Evolutionary conservation across 345 rosid genomes (phyloP).

Genomic region (Raphanus raphanistrum): DNA sequence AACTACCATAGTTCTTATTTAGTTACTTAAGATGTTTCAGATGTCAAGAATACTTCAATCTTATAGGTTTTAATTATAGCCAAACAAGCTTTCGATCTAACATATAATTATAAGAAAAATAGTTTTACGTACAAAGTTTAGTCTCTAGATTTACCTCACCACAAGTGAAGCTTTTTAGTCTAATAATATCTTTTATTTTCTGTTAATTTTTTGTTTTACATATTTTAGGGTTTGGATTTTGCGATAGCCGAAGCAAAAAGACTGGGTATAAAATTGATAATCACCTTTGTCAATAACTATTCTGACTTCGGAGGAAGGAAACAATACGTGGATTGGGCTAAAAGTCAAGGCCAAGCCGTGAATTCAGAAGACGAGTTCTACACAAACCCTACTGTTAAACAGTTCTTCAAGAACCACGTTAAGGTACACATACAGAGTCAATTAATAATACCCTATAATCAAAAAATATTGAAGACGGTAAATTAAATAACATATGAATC

Average conservation of each 20-base stretch:
- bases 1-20: neutral
- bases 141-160: neutral
- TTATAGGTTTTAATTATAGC: neutral
- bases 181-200: neutral
- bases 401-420: slow-evolving; percentile 33
- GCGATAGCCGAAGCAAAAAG: slow-evolving; percentile 37
- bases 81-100: neutral
- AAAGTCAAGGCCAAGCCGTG: slow-evolving; percentile 10
- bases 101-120: neutral
- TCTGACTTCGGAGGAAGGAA: slow-evolving; percentile 29
- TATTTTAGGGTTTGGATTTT: slow-evolving; percentile 37
- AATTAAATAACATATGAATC: slow-evolving; percentile 1
- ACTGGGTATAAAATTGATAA: slow-evolving; percentile 31
- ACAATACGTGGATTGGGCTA: slow-evolving; percentile 35
- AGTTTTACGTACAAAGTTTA: neutral
- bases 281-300: slow-evolving; percentile 28
- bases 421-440: slow-evolving; percentile 18
- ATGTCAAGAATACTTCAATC: neutral
- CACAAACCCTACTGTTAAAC: slow-evolving; percentile 26
- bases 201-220: neutral
- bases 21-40: neutral
- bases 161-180: neutral
- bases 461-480: neutral
- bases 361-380: slow-evolving; percentile 33
- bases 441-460: neutral